phyloP scores from a whole-genome alignment of 2,329 filamentous ascomycete species.

The Sclerotinia glacialis region DNA sequence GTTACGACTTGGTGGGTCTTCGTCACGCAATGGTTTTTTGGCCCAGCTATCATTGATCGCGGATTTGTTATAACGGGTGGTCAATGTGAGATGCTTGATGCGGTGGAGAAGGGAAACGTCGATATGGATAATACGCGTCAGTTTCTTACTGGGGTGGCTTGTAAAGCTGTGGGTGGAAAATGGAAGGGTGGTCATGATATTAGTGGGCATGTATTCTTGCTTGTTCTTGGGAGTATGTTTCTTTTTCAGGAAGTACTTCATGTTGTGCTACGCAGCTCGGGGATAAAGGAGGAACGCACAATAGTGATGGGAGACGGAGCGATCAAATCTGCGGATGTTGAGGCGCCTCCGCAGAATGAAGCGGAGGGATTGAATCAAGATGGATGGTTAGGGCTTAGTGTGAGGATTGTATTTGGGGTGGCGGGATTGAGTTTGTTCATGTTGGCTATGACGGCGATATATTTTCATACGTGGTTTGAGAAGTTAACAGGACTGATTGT shows the following conservation, averaged over 20 bases:
- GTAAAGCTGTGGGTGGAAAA: conserved; percentile 74
- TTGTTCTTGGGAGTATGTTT: conserved; percentile 80
- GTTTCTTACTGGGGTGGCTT: conserved; percentile 71
- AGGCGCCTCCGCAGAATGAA: conserved; percentile 37
- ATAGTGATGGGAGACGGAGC: conserved; percentile 66
- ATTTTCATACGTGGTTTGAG: conserved; percentile 98
- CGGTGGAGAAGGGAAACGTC: conserved; percentile 47
- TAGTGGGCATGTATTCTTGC: conserved; percentile 88
- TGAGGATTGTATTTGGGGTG: conserved; percentile 60
- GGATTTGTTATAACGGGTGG: conserved; percentile 87
- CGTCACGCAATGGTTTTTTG: conserved; percentile 96
- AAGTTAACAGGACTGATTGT: conserved; percentile 60
- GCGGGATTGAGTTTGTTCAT: conserved; percentile 83
- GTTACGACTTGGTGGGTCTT: conserved; percentile 79
- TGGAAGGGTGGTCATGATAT: conserved; percentile 98
- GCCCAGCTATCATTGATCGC: conserved; percentile 83
- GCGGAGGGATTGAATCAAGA: conserved; percentile 23
- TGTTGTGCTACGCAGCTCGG: conserved; percentile 49
- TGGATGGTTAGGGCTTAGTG: conserved; percentile 45
- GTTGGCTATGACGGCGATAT: conserved; percentile 97
- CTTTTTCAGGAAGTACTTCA: conserved; percentile 76
- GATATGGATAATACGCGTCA: conserved; percentile 48
- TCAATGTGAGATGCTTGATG: conserved; percentile 63
- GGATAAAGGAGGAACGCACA: conserved; percentile 57
- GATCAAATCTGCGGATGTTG: conserved; percentile 56